Evolutionary conservation across 345 rosid genomes (phyloP).

Genomic region (Eucalyptus sideroxylon): DNA sequence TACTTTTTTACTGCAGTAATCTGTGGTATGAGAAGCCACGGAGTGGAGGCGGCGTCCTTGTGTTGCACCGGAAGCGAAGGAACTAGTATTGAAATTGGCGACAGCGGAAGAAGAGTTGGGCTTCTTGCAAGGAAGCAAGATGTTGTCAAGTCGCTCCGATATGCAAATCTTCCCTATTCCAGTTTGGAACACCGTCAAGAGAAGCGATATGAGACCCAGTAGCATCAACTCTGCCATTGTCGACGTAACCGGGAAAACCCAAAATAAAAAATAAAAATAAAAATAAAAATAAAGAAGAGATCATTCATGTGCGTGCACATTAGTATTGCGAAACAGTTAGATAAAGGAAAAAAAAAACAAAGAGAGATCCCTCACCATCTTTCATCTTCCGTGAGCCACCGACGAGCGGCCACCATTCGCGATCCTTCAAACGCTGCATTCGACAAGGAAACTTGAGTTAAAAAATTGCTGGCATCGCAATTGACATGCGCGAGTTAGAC

Average conservation of each 20-base stretch:
- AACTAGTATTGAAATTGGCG: constrained; percentile 22
- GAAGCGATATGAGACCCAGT: constrained; percentile 72
- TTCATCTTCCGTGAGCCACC: constrained; percentile 72
- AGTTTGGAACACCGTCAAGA: constrained; percentile 45
- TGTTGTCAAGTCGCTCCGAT: constrained; percentile 12
- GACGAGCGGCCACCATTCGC: constrained; percentile 30
- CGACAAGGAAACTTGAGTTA: neutral
- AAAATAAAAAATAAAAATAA: neutral
- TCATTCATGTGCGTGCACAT: neutral
- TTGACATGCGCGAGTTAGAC: neutral
- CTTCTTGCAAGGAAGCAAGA: constrained; percentile 45
- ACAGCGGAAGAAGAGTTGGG: neutral
- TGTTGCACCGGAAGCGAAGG: neutral
- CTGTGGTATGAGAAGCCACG: constrained; percentile 1
- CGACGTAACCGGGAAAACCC: fast-evolving
- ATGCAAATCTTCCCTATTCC: constrained; percentile 41
- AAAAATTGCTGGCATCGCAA: neutral
- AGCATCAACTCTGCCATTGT: constrained; percentile 65
- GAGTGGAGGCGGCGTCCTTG: constrained; percentile 39
- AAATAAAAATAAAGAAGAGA: too few species aligned
- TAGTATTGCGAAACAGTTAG: neutral
- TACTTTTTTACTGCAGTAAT: constrained; percentile 20
- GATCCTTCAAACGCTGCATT: neutral
- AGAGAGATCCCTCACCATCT: constrained; percentile 27
- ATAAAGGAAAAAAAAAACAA: fast-evolving